A percentile compares a stretch with the other conserved stretches of the same genome.
These are phyloP conservation scores for Candida ponderosae DNA, from an alignment of 805 yeast genomes.

Conservation along the genomic window DNA sequence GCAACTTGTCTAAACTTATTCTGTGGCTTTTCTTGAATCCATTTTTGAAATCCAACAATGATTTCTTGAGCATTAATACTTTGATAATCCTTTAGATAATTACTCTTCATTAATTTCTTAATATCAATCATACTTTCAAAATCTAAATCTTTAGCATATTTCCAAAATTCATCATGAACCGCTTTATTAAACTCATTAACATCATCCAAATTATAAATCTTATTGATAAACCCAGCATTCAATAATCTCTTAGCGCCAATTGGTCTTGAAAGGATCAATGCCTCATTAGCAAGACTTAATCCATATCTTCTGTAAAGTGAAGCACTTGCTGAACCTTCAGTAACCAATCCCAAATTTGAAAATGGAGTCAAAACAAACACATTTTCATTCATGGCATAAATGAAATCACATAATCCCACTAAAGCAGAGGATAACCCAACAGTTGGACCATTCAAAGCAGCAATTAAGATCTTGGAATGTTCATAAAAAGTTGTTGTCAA, in stretches of 20 bases:
- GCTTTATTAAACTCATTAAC: conserved; percentile 39
- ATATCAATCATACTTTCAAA: conserved; percentile 35
- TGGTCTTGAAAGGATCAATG: conserved; percentile 61
- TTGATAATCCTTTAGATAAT: conserved; percentile 26
- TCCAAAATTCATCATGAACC: conserved; percentile 31
- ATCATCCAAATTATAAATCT: conserved; percentile 36
- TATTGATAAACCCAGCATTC: conserved; percentile 54
- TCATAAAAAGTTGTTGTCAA: conserved; percentile 60
- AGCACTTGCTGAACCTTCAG: conserved; percentile 72
- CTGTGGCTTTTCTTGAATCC: conserved; percentile 73
- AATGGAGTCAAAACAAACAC: conserved; percentile 67
- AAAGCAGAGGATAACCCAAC: conserved; percentile 73
- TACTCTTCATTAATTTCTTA: conserved; percentile 29
- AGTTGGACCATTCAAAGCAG: conserved; percentile 82
- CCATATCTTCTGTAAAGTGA: conserved; percentile 69
- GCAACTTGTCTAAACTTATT: conserved; percentile 50
- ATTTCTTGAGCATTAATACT: conserved; percentile 59
- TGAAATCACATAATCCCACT: conserved; percentile 67
- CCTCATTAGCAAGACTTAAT: conserved; percentile 63
- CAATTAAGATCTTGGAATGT: conserved; percentile 63
- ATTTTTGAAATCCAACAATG: conserved; percentile 57
- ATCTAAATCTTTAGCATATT: conserved; percentile 27
- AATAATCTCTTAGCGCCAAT: conserved; percentile 50
- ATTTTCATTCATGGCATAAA: conserved; percentile 56
- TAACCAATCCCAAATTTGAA: conserved; percentile 72